These are phyloP conservation scores for Fusarium tjaetaba DNA, from an alignment of 2,329 filamentous ascomycete species.

Conservation along the genomic window DNA sequence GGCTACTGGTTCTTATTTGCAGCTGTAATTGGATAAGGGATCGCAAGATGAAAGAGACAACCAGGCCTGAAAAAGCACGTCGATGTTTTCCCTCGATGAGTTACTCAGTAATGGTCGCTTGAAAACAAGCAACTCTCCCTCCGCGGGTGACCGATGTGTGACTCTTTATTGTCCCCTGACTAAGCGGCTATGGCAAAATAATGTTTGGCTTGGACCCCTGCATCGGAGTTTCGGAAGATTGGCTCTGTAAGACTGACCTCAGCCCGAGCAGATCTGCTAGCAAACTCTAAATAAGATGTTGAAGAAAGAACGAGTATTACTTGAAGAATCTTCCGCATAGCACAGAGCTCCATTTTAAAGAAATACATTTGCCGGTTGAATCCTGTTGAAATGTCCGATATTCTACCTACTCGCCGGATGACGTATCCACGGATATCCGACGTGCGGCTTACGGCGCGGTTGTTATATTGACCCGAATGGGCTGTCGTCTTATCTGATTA, in stretches of 20 bases:
- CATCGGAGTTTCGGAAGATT: not conserved
- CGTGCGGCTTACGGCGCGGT: not conserved
- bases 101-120: accelerated
- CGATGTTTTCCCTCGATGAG: accelerated
- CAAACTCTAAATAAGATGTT: not conserved
- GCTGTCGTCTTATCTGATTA: not conserved
- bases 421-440: not conserved
- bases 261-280: too few relatives aligned
- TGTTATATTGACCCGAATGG: too few relatives aligned
- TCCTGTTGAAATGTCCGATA: accelerated
- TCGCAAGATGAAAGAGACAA: accelerated
- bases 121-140: accelerated
- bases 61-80: accelerated
- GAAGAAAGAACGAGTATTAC: accelerated
- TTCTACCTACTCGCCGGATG: accelerated
- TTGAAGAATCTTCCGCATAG: accelerated
- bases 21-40: accelerated
- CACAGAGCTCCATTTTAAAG: not conserved
- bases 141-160: accelerated
- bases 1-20: accelerated
- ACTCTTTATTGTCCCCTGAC: not conserved
- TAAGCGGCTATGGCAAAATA: not conserved
- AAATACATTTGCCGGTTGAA: not conserved
- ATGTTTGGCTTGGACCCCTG: accelerated
- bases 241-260: too few relatives aligned